Conservation (phyloP, 176 grass and related monocot genomes). For the Phyllostachys edulis region DNA sequence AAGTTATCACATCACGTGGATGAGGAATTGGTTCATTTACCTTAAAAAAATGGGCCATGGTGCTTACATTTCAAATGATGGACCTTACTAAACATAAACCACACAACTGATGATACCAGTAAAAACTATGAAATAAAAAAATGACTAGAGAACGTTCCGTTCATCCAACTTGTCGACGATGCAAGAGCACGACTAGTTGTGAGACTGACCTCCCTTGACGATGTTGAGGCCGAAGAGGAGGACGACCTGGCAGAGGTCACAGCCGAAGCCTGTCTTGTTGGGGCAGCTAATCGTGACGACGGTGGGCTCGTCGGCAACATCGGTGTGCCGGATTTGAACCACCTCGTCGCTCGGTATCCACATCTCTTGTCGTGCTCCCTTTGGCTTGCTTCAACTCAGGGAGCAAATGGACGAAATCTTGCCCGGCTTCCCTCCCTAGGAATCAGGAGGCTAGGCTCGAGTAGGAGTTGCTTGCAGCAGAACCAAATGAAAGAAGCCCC, state of each 20-base stretch:
- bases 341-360: constrained; percentile 72
- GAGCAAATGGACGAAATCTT: neutral
- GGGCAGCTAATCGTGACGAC: constrained; percentile 76
- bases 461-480: neutral
- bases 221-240: constrained; percentile 92
- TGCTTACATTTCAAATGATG: constrained; percentile 6
- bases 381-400: neutral
- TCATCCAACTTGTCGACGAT: neutral
- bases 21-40: neutral
- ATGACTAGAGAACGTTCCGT: neutral
- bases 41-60: neutral
- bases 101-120: neutral
- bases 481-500: no score
- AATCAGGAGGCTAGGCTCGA: neutral
- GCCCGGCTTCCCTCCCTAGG: no score
- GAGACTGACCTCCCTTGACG: constrained; percentile 57
- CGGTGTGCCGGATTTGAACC: constrained; percentile 58
- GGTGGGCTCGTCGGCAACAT: constrained; percentile 52
- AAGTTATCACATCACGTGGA: neutral
- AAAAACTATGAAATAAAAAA: neutral
- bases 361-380: constrained; percentile 17
- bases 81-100: neutral
- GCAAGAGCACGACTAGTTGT: neutral
- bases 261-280: constrained; percentile 87
- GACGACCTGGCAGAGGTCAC: constrained; percentile 79